Evolutionary conservation across 106 monocot genomes (phyloP).

Genomic region (Cymbidium sinense): DNA sequence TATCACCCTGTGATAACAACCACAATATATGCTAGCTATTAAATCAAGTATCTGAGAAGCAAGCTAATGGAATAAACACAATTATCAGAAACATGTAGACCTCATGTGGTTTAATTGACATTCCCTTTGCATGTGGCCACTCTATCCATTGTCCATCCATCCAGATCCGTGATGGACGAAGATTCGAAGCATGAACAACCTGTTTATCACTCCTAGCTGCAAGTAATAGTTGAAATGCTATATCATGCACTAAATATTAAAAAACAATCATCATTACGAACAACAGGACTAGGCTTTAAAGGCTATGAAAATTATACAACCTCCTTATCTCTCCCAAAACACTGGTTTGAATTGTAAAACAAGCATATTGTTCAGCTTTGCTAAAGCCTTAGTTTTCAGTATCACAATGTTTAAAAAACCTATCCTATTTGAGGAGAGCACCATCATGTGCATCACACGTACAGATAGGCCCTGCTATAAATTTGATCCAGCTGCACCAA

Average conservation of each 20-base stretch:
- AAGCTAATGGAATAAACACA: not conserved
- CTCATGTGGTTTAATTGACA: conserved; percentile 30
- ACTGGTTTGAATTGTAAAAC: not conserved
- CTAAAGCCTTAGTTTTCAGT: no score
- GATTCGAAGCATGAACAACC: conserved; percentile 58
- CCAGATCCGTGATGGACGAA: conserved; percentile 85
- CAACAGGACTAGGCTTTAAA: not conserved
- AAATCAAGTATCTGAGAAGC: not conserved
- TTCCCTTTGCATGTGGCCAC: conserved; percentile 34
- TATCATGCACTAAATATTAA: not conserved
- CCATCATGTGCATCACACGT: no score
- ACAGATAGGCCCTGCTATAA: no score
- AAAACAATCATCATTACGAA: not conserved
- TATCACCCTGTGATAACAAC: conserved; percentile 51
- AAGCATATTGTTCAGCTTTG: no score
- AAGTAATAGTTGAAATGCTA: conserved; percentile 6
- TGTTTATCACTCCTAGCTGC: conserved; percentile 49
- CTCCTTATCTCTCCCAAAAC: not conserved
- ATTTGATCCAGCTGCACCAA: no score
- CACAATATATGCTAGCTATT: not conserved
- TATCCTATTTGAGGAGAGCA: no score
- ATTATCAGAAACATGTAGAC: conserved; percentile 22
- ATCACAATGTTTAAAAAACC: no score
- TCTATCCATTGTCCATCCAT: conserved; percentile 84
- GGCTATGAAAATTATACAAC: not conserved